These are phyloP conservation scores for Corrigiola litoralis DNA, from an alignment of 179 eudicot genomes.

Conservation along the genomic window DNA sequence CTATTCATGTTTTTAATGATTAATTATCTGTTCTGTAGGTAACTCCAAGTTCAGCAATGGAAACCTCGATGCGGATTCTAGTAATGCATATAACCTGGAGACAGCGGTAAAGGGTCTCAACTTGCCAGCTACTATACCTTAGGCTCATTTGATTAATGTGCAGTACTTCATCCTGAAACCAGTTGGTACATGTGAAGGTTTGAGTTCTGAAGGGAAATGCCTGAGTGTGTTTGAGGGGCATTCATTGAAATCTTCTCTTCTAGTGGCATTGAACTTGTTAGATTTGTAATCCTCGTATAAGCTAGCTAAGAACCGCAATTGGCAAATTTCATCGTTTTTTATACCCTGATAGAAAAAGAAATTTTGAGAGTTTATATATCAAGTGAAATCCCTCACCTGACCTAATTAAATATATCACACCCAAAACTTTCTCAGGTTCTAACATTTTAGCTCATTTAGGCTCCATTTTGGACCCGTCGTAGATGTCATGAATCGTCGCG, in stretches of 20 bases:
- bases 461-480: background rate
- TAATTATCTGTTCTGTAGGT: slow-evolving; percentile 33
- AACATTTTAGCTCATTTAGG: no score
- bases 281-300: background rate
- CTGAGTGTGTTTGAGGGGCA: background rate
- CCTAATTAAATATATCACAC: no score
- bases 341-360: no score
- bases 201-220: background rate
- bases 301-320: background rate
- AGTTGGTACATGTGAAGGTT: background rate
- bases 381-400: no score
- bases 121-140: background rate
- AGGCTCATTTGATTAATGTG: background rate
- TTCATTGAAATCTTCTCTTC: background rate
- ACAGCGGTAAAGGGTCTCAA: slow-evolving; percentile 37
- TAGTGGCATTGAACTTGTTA: background rate
- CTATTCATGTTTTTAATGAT: slow-evolving; percentile 6
- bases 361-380: no score
- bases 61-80: slow-evolving; percentile 32
- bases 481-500: no score
- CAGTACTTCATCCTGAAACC: background rate
- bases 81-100: slow-evolving; percentile 34
- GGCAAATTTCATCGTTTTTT: background rate
- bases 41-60: slow-evolving; percentile 39
- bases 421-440: no score